Evolutionary conservation across 2,329 filamentous ascomycete genomes (phyloP).

Genomic region (Calonectria pauciramosa): DNA sequence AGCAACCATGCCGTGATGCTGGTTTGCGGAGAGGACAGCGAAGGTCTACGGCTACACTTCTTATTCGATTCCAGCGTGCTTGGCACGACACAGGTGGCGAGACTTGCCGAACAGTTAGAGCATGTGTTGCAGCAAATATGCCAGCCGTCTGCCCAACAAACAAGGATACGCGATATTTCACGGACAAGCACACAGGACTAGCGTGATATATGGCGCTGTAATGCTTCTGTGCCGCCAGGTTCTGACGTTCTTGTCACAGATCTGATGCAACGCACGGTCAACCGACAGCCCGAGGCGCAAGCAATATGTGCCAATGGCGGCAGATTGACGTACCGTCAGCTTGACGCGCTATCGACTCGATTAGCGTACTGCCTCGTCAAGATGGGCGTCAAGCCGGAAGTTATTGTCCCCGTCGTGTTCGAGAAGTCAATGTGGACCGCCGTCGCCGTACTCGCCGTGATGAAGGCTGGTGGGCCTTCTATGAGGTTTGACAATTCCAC

Average conservation of each 20-base stretch:
- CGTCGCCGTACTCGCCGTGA: background rate
- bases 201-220: slow-evolving; percentile 4
- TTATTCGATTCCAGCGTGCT: slow-evolving; percentile 3
- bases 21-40: background rate
- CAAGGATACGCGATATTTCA: background rate
- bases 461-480: slow-evolving; percentile 3
- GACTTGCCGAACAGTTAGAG: slow-evolving; percentile 7
- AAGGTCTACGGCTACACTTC: slow-evolving; percentile 4
- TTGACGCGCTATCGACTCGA: background rate
- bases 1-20: slow-evolving; percentile 8
- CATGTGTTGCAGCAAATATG: slow-evolving; percentile 7
- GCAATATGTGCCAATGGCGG: slow-evolving; percentile 4
- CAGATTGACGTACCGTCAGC: background rate
- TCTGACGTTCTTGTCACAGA: background rate
- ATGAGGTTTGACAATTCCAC: slow-evolving; percentile 5
- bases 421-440: slow-evolving; percentile 11
- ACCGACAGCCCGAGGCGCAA: background rate
- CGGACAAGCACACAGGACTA: slow-evolving; percentile 1
- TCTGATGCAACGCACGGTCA: background rate
- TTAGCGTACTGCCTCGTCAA: background rate
- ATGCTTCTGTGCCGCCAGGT: slow-evolving; percentile 7
- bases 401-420: slow-evolving; percentile 4
- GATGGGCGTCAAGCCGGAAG: background rate
- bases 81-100: background rate
- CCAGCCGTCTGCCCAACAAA: slow-evolving; percentile 6